Base-by-base conservation (phyloP, 352 stramenopile genomes). In the Phytopythium kandeliae region DNA sequence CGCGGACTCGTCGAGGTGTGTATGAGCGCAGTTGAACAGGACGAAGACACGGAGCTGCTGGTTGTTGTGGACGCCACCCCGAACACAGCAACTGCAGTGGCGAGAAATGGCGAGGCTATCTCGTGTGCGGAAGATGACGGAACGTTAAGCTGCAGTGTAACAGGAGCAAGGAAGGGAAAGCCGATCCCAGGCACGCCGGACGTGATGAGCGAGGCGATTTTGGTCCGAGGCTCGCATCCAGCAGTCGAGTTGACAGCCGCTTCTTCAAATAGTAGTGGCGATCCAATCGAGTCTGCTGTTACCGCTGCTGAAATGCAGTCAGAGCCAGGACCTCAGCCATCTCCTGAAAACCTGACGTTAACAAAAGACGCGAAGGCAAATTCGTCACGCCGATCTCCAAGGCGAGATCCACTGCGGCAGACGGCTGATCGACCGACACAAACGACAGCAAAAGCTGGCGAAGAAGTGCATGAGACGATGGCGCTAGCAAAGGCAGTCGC, bases 1-100 rank as follows among this genome's bases (percentile, higher is more conserved):
- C 26, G 40, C 21, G 44, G 44, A 13, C 47, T 55, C 13, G 22
- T 43, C n/a, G 34, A 21, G 21, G 4, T 52, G 12, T 52, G 46
- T 25, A 34, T 33, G 46, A 43, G 22, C 24, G 24, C 46, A 4
- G 24, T 26, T 25, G 25, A 35, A 16, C 25, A 36, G 42, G 15
- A 24, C 5, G 42, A 35, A 15, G 35, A 12, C 10, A 4, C 13
- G 9, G 42, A 25, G 16, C 8, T 3, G 4, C 25, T n/a, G 7
- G 11, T 17, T 26, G 21, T 4, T 10, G 11, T 11, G 11, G 6
- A 30, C 6, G 15, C 35, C 16, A 22, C 4, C 3, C 22, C 35
- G 17, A 22, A 3, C 16, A 22, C 35, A 11, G 2, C 35, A 40
- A 22, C 16, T 17, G 2, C 6, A 13, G 17, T 17, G 35, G 17